A percentile compares a stretch with the other conserved stretches of the same genome.
phyloP scores from a whole-genome alignment of 1,284 basidiomycete species.

The Irpex sp. region DNA sequence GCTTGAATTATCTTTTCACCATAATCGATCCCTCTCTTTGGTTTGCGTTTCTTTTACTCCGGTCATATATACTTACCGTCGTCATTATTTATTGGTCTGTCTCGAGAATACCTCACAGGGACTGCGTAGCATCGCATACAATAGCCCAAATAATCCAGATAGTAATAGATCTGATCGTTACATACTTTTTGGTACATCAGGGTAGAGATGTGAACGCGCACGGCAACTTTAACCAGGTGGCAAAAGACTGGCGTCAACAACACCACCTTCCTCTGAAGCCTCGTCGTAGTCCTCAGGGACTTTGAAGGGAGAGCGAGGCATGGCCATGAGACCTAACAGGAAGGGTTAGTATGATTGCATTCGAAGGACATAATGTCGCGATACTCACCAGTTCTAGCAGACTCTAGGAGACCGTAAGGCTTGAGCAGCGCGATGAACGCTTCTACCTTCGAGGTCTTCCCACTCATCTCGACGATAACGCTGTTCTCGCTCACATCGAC shows the following conservation, averaged over 20 bases:
- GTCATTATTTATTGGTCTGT: neutral
- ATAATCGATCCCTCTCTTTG: neutral
- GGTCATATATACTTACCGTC: no score
- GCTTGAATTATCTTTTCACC: neutral
- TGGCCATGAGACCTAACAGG: slow-evolving; percentile 83
- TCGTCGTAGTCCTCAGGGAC: slow-evolving; percentile 62
- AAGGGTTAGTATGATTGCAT: slow-evolving; percentile 4
- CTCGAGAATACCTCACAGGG: neutral
- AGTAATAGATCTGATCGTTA: neutral
- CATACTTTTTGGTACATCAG: slow-evolving; percentile 2
- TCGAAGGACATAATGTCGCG: neutral
- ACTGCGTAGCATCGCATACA: neutral
- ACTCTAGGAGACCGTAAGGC: slow-evolving; percentile 93
- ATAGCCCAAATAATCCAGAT: neutral
- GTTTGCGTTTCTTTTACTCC: neutral
- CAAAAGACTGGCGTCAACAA: slow-evolving; percentile 81
- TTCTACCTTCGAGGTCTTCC: slow-evolving; percentile 89
- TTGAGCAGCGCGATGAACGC: slow-evolving; percentile 91
- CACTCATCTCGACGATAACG: slow-evolving; percentile 93
- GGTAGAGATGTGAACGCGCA: neutral
- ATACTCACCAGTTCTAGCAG: slow-evolving; percentile 63
- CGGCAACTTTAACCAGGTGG: slow-evolving; percentile 72
- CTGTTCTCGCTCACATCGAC: slow-evolving; percentile 95
- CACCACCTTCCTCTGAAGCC: slow-evolving; percentile 42
- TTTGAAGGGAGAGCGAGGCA: slow-evolving; percentile 89